Evolutionary conservation across 2,329 filamentous ascomycete genomes (phyloP).

Genomic region (Talaromyces marneffei): DNA sequence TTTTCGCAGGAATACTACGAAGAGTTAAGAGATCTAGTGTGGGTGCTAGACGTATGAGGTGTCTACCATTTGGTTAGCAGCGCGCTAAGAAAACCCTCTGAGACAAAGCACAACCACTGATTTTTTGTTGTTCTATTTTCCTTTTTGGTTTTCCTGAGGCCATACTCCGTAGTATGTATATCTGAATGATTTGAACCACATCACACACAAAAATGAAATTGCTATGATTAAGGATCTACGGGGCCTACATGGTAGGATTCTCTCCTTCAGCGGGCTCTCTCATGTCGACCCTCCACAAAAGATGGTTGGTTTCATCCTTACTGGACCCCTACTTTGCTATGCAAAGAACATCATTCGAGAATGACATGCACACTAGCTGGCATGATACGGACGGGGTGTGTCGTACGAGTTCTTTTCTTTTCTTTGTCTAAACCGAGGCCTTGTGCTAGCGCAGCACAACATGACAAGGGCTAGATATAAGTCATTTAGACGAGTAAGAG

Average conservation of each 20-base stretch:
- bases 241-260: not conserved
- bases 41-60: no score
- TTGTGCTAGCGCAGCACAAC: no score
- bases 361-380: not conserved
- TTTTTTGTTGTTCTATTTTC: conserved; percentile 3
- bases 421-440: not conserved
- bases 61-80: not conserved
- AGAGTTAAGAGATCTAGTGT: no score
- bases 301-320: not conserved
- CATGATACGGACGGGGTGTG: not conserved
- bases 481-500: no score
- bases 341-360: not conserved
- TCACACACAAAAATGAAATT: not conserved
- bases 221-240: conserved; percentile 1
- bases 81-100: not conserved
- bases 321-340: conserved; percentile 2
- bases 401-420: conserved; percentile 5
- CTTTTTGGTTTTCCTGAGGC: not conserved
- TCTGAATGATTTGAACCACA: not conserved
- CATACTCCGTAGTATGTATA: not conserved
- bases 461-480: no score
- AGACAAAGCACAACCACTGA: not conserved
- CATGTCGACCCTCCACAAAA: not conserved
- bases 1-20: conserved; percentile 1
- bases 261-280: not conserved